Conservation (phyloP, 192 early-diverging fungal genomes). For the Backusella luteola region DNA sequence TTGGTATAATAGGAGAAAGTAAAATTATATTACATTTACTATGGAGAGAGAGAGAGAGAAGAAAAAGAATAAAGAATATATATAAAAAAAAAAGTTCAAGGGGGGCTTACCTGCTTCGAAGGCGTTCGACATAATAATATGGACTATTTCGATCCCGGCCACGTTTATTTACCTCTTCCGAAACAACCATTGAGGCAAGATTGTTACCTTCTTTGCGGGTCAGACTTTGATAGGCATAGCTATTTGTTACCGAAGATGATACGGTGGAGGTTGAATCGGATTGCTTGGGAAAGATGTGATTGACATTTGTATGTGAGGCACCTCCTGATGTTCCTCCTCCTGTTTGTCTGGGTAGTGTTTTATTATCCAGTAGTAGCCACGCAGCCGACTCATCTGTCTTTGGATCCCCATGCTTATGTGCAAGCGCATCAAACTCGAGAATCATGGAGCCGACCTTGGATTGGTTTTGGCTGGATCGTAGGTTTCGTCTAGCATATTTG, state of each 20-base stretch:
- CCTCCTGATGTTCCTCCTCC: not conserved
- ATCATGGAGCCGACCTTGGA: conserved; percentile 31
- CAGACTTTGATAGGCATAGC: conserved; percentile 15
- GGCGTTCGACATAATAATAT: conserved; percentile 33
- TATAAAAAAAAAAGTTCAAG: not conserved
- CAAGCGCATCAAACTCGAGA: conserved; percentile 31
- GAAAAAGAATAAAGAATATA: not conserved
- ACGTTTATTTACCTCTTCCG: not conserved
- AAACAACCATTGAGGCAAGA: not conserved
- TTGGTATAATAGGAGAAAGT: not conserved
- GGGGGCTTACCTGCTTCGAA: conserved; percentile 24
- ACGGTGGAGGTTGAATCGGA: not conserved
- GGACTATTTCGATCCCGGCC: conserved; percentile 30
- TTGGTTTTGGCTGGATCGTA: not conserved
- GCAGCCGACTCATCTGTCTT: conserved; percentile 17
- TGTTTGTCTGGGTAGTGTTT: conserved; percentile 5
- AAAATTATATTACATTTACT: not conserved
- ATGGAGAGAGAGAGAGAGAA: not conserved
- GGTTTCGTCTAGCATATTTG: conserved; percentile 22
- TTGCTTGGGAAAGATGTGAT: conserved; percentile 11
- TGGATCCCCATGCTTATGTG: conserved; percentile 7
- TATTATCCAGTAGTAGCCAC: conserved; percentile 29
- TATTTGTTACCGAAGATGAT: not conserved
- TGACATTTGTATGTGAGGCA: not conserved
- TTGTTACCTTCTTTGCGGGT: conserved; percentile 20